phyloP scores from a whole-genome alignment of 768 basidiomycete species.

The Scleroderma citrinum region DNA sequence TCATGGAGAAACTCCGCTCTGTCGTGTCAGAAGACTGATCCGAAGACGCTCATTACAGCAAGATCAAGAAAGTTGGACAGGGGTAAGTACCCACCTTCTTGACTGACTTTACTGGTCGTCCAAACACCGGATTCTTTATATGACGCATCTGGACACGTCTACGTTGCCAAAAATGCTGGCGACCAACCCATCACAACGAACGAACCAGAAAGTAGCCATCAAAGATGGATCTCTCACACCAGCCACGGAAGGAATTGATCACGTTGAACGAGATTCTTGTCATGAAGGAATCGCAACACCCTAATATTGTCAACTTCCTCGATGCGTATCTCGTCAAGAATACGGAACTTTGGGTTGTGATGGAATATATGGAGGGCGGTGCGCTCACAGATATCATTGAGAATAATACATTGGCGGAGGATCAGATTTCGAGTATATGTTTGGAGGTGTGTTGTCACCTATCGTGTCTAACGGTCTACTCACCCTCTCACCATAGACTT shows the following conservation, averaged over 20 bases:
- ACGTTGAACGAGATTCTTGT: conserved; percentile 98
- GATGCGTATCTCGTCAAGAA: conserved; percentile 86
- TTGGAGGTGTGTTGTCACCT: conserved; percentile 63
- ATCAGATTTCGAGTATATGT: conserved; percentile 89
- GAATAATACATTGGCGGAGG: conserved; percentile 91
- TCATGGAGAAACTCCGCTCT: conserved; percentile 92
- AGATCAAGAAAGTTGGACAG: conserved; percentile 98
- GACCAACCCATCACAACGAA: too few relatives aligned
- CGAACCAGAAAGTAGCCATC: conserved; percentile 88
- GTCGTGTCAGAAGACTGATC: conserved; percentile 87
- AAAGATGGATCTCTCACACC: conserved; percentile 97
- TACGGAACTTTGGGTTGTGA: conserved; percentile 93
- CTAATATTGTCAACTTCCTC: conserved; percentile 95
- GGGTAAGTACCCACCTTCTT: conserved; percentile 55
- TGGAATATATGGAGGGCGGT: conserved; percentile 99
- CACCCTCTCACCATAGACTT: conserved; percentile 53
- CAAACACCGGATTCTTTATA: conserved; percentile 33
- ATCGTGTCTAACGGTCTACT: not conserved
- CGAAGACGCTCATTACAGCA: conserved; percentile 87
- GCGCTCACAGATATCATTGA: conserved; percentile 97
- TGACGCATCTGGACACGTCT: conserved; percentile 97
- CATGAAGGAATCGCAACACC: conserved; percentile 97
- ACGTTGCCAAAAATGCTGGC: conserved; percentile 89
- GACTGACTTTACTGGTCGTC: not conserved
- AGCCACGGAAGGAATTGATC: conserved; percentile 94